These are phyloP conservation scores for Rheum nobile DNA, from an alignment of 148 eudicot species.

Conservation along the genomic window DNA sequence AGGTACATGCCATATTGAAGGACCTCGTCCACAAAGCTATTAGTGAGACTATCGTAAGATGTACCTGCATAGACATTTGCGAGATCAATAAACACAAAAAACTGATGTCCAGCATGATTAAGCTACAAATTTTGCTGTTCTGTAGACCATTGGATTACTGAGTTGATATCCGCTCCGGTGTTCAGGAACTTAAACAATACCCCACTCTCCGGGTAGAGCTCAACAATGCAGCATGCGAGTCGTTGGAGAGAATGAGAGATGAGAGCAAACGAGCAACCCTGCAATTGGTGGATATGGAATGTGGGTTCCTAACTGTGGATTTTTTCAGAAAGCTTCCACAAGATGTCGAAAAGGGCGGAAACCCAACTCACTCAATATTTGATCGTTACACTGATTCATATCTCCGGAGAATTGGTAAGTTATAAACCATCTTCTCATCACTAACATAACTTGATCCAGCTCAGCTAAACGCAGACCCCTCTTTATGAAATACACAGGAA, in stretches of 20 bases:
- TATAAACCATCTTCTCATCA: neutral
- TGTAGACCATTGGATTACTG: too few species aligned
- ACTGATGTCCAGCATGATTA: neutral
- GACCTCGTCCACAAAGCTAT: slow-evolving; percentile 84
- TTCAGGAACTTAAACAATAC: slow-evolving; percentile 87
- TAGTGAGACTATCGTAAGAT: slow-evolving; percentile 54
- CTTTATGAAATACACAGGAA: slow-evolving; percentile 25
- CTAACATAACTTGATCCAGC: neutral
- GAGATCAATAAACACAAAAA: slow-evolving; percentile 7
- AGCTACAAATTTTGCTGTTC: too few species aligned
- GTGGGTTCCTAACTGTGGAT: slow-evolving; percentile 73
- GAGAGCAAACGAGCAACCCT: slow-evolving; percentile 83
- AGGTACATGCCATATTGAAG: slow-evolving; percentile 87
- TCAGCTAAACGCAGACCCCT: neutral
- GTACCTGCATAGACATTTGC: neutral
- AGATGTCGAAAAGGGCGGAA: slow-evolving; percentile 97
- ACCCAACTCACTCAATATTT: slow-evolving; percentile 90
- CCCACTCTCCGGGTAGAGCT: slow-evolving; percentile 83
- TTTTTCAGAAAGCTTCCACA: slow-evolving; percentile 98
- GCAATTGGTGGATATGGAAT: slow-evolving; percentile 94
- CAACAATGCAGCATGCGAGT: slow-evolving; percentile 57
- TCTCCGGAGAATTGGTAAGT: slow-evolving; percentile 83
- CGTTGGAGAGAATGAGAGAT: slow-evolving; percentile 81
- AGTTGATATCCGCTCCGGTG: neutral
- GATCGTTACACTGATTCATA: slow-evolving; percentile 89